Base-by-base conservation (phyloP, 2,329 filamentous ascomycete genomes). In the Pseudofabraea citricarpa region DNA sequence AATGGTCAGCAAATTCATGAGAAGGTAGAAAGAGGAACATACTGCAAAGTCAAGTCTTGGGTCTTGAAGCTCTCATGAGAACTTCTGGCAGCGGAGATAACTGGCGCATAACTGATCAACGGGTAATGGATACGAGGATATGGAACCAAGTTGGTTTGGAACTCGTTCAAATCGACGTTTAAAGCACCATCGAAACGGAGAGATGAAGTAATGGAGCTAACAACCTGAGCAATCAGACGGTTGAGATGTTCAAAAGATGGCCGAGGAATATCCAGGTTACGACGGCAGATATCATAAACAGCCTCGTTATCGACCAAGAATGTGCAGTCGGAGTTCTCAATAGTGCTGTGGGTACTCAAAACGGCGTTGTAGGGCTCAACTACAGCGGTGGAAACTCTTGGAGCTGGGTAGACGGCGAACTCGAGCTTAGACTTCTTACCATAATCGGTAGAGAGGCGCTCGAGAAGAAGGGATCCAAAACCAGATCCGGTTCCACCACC, bases 271-370 rank as follows among this genome's bases (percentile, higher is more conserved):
- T 81, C 78, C 45, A 84, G 64, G 62, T 76, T 81, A 50, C 77
- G 76, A 45, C 74, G 73, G 69, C 80, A 84, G 60, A 84, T 83
- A 55, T 82, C 77, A 63, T 83, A 83, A 50, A 83, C 78, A 42
- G 80, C 80, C 57, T 84, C 80, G 55, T 84, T 84, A 60, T 84
- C 80, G 43, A 84, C 79, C 46, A 84, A 65, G 70, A 84, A 84
- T 7, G 78, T 82, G 61, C 80, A 84, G 65, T 84, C 80, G 6
- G 77, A 75, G 65, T 83, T 78, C 64, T 83, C 80, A 48, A 83
- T 81, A 39, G 80, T 84, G 67, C 75, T 62, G 51, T 68, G 65
- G 21, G 73, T 76, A 41, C 70, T 72, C n/a, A 76, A 64, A 32
- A 76, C 78, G 23, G 80, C 78, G 55, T 83, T 84, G 67, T 83